phyloP scores from a whole-genome alignment of 352 stramenopile species.

The Bremia lactucae region DNA sequence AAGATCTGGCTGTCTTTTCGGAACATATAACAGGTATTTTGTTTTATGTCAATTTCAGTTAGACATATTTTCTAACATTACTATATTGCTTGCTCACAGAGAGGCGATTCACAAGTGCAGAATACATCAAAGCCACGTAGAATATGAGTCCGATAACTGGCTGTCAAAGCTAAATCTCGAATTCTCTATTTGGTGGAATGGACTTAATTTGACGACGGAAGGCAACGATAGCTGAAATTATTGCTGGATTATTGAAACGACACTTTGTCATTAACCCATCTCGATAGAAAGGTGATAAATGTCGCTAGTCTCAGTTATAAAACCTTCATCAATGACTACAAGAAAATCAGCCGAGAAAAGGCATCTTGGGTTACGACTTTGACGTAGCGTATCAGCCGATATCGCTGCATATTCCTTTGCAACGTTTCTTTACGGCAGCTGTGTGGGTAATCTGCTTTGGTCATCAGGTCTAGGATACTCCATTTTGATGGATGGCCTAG shows the following conservation, averaged over 20 bases:
- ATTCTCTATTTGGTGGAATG: slow-evolving; percentile 70
- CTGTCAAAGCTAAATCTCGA: slow-evolving; percentile 84
- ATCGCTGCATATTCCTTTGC: slow-evolving; percentile 73
- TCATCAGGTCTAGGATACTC: slow-evolving; percentile 35
- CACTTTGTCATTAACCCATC: slow-evolving; percentile 30
- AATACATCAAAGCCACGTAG: slow-evolving; percentile 67
- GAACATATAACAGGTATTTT: slow-evolving; percentile 56
- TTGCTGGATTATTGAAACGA: slow-evolving; percentile 26
- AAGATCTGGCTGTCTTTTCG: slow-evolving; percentile 63
- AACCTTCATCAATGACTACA: slow-evolving; percentile 17
- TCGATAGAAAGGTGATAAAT: slow-evolving; percentile 52
- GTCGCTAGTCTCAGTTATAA: slow-evolving; percentile 23
- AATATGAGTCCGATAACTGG: slow-evolving; percentile 85
- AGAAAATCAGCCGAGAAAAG: slow-evolving; percentile 7
- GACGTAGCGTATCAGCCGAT: slow-evolving; percentile 46
- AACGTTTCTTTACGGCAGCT: slow-evolving; percentile 67
- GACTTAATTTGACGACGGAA: slow-evolving; percentile 31
- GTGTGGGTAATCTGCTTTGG: slow-evolving; percentile 60
- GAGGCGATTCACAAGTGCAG: slow-evolving; percentile 61
- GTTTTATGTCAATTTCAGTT: too few relatives aligned
- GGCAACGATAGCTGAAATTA: slow-evolving; percentile 35
- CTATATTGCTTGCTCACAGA: slow-evolving; percentile 21
- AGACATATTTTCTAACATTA: not conserved
- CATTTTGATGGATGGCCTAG: slow-evolving; percentile 35
- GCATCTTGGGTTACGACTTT: slow-evolving; percentile 44